Evolutionary conservation across 2,329 filamentous ascomycete species (phyloP).

Genomic region (Aureobasidium pullulans): DNA sequence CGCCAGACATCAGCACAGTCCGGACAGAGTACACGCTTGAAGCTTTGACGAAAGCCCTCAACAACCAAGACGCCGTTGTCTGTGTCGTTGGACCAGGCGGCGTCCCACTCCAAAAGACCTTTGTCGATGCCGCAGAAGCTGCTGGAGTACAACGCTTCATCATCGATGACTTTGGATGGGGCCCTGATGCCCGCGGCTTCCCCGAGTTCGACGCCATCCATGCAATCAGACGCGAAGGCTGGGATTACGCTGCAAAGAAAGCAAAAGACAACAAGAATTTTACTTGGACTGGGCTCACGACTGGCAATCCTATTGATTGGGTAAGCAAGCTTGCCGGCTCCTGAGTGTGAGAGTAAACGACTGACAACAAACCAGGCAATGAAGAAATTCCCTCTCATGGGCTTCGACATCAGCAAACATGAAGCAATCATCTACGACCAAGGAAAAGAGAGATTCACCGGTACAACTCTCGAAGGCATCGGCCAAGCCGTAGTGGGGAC

Average conservation of each 20-base stretch:
- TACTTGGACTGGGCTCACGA: slow-evolving; percentile 17
- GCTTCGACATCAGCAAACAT: slow-evolving; percentile 45
- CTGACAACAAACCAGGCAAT: slow-evolving; percentile 30
- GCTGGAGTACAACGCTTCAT: slow-evolving; percentile 18
- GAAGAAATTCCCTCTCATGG: slow-evolving; percentile 55
- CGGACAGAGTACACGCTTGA: slow-evolving; percentile 39
- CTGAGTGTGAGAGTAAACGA: background rate
- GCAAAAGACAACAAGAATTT: slow-evolving; percentile 11
- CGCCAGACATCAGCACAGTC: slow-evolving; percentile 18
- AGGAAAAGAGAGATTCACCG: slow-evolving; percentile 43
- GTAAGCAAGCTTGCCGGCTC: background rate
- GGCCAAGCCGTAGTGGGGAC: slow-evolving; percentile 44
- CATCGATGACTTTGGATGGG: slow-evolving; percentile 24
- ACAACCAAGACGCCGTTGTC: slow-evolving; percentile 18
- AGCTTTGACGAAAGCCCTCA: slow-evolving; percentile 35
- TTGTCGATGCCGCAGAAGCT: slow-evolving; percentile 17
- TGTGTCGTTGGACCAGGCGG: slow-evolving; percentile 16
- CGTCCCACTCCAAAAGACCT: slow-evolving; percentile 11
- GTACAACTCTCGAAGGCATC: slow-evolving; percentile 45
- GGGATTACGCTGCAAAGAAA: slow-evolving; percentile 24
- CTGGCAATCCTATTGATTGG: slow-evolving; percentile 19
- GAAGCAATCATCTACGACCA: slow-evolving; percentile 48
- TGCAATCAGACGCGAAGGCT: background rate
- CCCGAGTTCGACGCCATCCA: slow-evolving; percentile 12
- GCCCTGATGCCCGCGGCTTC: slow-evolving; percentile 20